These are phyloP conservation scores for Wickerhamomyces silvicola DNA, from an alignment of 805 yeast species.

Conservation along the genomic window DNA sequence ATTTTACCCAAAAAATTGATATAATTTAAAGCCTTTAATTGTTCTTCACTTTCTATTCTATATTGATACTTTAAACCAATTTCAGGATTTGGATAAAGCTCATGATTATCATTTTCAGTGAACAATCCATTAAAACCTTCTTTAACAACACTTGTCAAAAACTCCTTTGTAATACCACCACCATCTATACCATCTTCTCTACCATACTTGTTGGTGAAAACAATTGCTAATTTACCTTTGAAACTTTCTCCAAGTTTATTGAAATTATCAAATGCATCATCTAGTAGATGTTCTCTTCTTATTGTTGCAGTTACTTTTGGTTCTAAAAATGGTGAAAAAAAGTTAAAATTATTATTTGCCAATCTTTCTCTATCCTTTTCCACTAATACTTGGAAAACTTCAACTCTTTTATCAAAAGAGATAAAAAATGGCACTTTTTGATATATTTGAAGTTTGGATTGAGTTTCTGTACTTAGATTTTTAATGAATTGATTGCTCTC, in stretches of 20 bases:
- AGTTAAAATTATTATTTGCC: slow-evolving; percentile 4
- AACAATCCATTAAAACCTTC: slow-evolving; percentile 57
- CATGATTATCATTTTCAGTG: slow-evolving; percentile 42
- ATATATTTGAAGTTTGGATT: slow-evolving; percentile 42
- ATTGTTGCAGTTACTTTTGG: slow-evolving; percentile 41
- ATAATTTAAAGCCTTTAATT: slow-evolving; percentile 25
- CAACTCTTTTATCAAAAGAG: slow-evolving; percentile 68
- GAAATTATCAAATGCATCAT: slow-evolving; percentile 66
- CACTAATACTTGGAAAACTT: slow-evolving; percentile 59
- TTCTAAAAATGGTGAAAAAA: slow-evolving; percentile 8
- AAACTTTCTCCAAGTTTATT: slow-evolving; percentile 47
- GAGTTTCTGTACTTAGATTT: slow-evolving; percentile 10
- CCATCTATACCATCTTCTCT: slow-evolving; percentile 92
- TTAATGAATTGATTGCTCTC: slow-evolving; percentile 15
- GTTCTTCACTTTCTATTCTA: slow-evolving; percentile 25
- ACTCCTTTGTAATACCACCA: slow-evolving; percentile 92
- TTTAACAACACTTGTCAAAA: slow-evolving; percentile 62
- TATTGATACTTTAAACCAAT: slow-evolving; percentile 31
- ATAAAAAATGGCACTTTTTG: slow-evolving; percentile 72
- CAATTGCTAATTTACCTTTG: slow-evolving; percentile 55
- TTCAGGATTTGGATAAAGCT: slow-evolving; percentile 69
- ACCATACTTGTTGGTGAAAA: slow-evolving; percentile 67
- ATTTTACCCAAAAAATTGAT: slow-evolving; percentile 70
- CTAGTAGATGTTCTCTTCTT: slow-evolving; percentile 62
- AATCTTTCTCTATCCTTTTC: slow-evolving; percentile 40